Percentiles rank a stretch among this genome's conserved stretches.
These are phyloP conservation scores for Solanum ahanhuiri DNA, from an alignment of 257 asterid species.

Conservation along the genomic window DNA sequence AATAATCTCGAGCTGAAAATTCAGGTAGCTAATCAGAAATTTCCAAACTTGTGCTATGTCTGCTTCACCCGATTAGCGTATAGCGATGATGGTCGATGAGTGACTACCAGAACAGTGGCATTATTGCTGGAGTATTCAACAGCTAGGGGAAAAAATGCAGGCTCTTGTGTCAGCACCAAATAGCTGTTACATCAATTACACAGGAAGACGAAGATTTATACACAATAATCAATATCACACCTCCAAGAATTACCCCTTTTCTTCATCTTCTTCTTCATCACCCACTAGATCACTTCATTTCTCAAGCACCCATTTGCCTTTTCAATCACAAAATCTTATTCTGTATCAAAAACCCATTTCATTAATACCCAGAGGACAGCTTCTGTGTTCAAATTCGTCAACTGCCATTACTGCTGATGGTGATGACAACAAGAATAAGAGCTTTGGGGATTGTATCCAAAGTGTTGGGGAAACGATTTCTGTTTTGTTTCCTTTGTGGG, in stretches of 20 bases:
- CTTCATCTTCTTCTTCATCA: not conserved
- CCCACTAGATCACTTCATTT: not conserved
- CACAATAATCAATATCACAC: not conserved
- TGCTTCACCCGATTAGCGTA: not conserved
- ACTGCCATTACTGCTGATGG: conserved; percentile 17
- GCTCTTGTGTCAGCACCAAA: not conserved
- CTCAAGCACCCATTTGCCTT: not conserved
- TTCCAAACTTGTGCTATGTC: not conserved
- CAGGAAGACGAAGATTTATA: not conserved
- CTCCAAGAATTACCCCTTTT: not conserved
- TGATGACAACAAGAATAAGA: not conserved
- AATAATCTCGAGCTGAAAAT: too few species aligned
- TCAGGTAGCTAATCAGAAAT: too few species aligned
- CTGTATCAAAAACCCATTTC: conserved; percentile 1
- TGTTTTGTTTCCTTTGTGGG: conserved; percentile 80
- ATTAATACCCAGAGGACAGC: conserved; percentile 5
- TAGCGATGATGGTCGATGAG: not conserved
- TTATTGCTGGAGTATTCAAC: not conserved
- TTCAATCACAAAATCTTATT: not conserved
- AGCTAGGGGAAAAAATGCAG: not conserved
- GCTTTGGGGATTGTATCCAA: conserved; percentile 38
- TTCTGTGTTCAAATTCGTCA: conserved; percentile 44
- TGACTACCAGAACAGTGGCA: not conserved
- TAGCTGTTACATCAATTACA: not conserved
- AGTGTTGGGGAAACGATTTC: conserved; percentile 51